These are phyloP conservation scores for Pseudotsuga menziesii DNA, from an alignment of 75 land plant species.

Conservation along the genomic window DNA sequence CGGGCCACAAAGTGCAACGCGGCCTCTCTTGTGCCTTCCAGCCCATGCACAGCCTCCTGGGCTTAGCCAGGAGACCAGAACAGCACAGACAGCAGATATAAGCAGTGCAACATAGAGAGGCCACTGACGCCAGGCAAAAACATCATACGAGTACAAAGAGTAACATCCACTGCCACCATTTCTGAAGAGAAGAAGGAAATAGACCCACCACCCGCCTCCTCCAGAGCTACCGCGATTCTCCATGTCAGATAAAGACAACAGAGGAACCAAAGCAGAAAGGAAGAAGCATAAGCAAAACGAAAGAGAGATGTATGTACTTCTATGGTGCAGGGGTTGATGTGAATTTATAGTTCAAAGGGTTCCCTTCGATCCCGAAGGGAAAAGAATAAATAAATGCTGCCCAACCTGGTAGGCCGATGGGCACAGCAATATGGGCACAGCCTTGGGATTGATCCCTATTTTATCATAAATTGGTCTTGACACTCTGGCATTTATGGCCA, in stretches of 20 bases:
- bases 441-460: no score
- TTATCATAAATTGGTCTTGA: no score
- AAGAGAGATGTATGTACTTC: no score
- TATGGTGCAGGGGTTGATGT: no score
- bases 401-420: no score
- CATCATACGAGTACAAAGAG: not conserved
- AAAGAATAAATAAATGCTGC: no score
- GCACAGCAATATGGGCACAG: no score
- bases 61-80: conserved; percentile 20
- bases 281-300: no score
- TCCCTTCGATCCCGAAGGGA: no score
- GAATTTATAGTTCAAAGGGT: no score
- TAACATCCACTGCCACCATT: conserved; percentile 7
- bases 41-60: conserved; percentile 72
- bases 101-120: not conserved
- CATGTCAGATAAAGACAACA: not conserved
- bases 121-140: conserved; percentile 9
- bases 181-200: conserved; percentile 28
- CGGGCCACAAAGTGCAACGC: conserved; percentile 54
- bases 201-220: conserved; percentile 21
- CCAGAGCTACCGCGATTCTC: not conserved
- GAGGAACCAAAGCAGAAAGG: no score
- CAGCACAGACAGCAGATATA: conserved; percentile 8
- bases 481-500: no score
- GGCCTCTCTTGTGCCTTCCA: conserved; percentile 44